phyloP scores from a whole-genome alignment of 139 green algal genomes.

The Desmodesmus armatus region DNA sequence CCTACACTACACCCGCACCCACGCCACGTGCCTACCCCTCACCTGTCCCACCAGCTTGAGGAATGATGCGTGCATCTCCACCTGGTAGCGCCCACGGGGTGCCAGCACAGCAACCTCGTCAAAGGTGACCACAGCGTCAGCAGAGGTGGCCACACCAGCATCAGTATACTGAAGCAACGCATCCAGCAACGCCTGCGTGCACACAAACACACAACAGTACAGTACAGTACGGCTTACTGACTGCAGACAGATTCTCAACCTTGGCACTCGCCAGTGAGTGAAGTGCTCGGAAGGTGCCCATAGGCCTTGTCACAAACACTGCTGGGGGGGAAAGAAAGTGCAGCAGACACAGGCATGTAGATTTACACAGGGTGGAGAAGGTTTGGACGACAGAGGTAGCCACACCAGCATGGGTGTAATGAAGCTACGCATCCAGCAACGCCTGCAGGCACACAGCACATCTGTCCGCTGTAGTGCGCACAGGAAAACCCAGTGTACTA shows the following conservation, averaged over 20 bases:
- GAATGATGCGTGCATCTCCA: conserved; percentile 74
- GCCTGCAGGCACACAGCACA: background rate
- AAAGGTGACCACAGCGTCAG: conserved; percentile 84
- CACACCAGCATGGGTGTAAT: no score
- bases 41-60: conserved; percentile 79
- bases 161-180: conserved; percentile 66
- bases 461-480: background rate
- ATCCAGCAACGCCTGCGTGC: conserved; percentile 71
- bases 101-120: conserved; percentile 81
- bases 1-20: no score
- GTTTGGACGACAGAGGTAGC: no score
- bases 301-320: no score
- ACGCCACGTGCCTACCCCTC: conserved; percentile 30
- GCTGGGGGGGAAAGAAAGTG: no score
- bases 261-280: no score
- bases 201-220: conserved; percentile 31
- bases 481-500: no score
- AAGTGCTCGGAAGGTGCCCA: no score
- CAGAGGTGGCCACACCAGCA: conserved; percentile 64
- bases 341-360: no score
- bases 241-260: no score
- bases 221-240: conserved; percentile 12
- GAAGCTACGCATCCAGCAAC: background rate
- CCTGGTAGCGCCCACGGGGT: conserved; percentile 84
- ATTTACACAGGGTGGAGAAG: no score